Evolutionary conservation across 768 basidiomycete genomes (phyloP).

Genomic region (Naematelia encephala): DNA sequence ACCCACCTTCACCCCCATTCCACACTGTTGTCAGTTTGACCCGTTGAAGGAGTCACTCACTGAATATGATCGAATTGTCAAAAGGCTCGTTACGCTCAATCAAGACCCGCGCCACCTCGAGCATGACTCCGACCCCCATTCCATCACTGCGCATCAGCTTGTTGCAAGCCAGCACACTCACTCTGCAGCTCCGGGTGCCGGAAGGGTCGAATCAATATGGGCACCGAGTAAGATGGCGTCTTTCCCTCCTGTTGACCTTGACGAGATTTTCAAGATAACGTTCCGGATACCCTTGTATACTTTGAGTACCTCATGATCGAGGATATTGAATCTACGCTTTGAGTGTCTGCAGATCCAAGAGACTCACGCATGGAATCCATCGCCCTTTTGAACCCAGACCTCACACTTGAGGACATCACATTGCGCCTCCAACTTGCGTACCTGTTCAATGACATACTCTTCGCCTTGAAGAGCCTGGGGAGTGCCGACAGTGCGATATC

Average conservation of each 20-base stretch:
- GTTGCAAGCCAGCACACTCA: constrained; percentile 16
- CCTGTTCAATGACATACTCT: constrained; percentile 70
- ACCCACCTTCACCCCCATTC: constrained; percentile 72
- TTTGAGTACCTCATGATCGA: constrained; percentile 73
- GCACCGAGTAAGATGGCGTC: constrained; percentile 81
- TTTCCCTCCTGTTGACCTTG: constrained; percentile 60
- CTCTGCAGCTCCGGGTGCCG: constrained; percentile 62
- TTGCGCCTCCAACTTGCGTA: constrained; percentile 59
- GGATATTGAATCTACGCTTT: constrained; percentile 77
- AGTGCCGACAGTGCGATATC: constrained; percentile 87
- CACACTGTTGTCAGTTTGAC: constrained; percentile 61
- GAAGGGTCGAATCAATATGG: constrained; percentile 85
- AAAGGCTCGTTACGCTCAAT: constrained; percentile 67
- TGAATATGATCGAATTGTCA: constrained; percentile 72
- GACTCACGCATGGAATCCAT: constrained; percentile 77
- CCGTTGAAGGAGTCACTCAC: constrained; percentile 55
- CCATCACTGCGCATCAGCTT: constrained; percentile 64
- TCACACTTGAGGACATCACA: constrained; percentile 85
- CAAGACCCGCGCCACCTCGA: constrained; percentile 79
- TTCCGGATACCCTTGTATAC: constrained; percentile 84
- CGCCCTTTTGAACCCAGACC: constrained; percentile 84
- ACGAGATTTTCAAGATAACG: constrained; percentile 77
- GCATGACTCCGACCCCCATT: constrained; percentile 82
- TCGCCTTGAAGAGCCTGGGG: constrained; percentile 82
- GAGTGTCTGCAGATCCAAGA: not conserved